Conservation (phyloP, 2,329 filamentous ascomycete genomes). For the Cercospora canescens region DNA sequence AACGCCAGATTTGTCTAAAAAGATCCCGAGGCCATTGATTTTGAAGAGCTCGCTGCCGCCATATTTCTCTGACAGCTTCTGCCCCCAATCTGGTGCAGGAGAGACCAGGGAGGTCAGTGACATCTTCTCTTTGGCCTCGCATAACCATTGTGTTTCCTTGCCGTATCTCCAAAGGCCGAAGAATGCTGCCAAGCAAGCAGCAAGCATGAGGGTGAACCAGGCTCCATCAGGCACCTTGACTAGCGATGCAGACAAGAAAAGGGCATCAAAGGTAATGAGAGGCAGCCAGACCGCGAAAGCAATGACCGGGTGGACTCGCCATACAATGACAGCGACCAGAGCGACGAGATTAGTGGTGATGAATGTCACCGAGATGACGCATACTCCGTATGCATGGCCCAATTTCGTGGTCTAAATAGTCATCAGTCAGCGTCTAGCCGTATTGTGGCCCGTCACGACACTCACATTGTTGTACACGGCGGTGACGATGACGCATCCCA, state of each 20-base stretch:
- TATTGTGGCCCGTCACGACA: slow-evolving; percentile 42
- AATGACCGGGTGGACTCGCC: slow-evolving; percentile 61
- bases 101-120: slow-evolving; percentile 49
- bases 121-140: slow-evolving; percentile 63
- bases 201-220: slow-evolving; percentile 72
- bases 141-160: slow-evolving; percentile 73
- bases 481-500: slow-evolving; percentile 66
- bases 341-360: slow-evolving; percentile 74
- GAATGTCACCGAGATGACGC: slow-evolving; percentile 77
- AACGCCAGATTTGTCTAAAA: slow-evolving; percentile 74
- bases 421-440: slow-evolving; percentile 32
- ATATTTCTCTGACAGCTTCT: slow-evolving; percentile 13
- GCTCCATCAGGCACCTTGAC: slow-evolving; percentile 73
- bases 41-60: slow-evolving; percentile 44
- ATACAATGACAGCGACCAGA: slow-evolving; percentile 70
- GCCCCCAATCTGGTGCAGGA: slow-evolving; percentile 33
- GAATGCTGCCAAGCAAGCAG: slow-evolving; percentile 60
- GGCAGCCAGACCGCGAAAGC: slow-evolving; percentile 62
- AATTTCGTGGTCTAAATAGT: slow-evolving; percentile 58
- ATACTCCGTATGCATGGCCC: slow-evolving; percentile 76
- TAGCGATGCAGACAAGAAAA: slow-evolving; percentile 68
- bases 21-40: slow-evolving; percentile 62
- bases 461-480: slow-evolving; percentile 63
- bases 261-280: slow-evolving; percentile 65
- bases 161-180: slow-evolving; percentile 77